Conservation (phyloP, 257 asterid species). For the Solanum sejunctum region DNA sequence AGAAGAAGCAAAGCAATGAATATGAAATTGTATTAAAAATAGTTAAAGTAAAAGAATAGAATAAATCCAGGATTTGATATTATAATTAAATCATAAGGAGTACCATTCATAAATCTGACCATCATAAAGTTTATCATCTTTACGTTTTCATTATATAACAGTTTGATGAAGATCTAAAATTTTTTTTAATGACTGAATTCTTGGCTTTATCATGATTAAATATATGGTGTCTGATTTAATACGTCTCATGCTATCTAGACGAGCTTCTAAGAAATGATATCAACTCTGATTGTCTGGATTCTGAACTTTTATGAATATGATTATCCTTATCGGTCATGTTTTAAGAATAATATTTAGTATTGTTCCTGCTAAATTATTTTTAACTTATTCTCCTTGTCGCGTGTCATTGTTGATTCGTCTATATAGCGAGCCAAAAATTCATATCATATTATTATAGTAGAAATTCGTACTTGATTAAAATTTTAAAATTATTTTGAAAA, state of each 20-base stretch:
- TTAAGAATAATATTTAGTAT: neutral
- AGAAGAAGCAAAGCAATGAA: too few relatives aligned
- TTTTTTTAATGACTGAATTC: neutral
- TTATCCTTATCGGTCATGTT: neutral
- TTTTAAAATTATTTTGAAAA: neutral
- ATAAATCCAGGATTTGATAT: too few relatives aligned
- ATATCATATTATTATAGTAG: neutral
- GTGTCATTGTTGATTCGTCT: neutral
- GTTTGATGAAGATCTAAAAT: neutral
- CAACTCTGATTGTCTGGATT: neutral
- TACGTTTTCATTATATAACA: too few relatives aligned
- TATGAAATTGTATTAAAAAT: too few relatives aligned
- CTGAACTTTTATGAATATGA: neutral
- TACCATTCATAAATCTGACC: neutral
- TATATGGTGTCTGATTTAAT: neutral
- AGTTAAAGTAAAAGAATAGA: too few relatives aligned
- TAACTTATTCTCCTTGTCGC: neutral
- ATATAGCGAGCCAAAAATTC: neutral
- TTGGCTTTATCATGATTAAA: neutral
- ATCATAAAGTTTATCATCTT: neutral
- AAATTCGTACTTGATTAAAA: neutral
- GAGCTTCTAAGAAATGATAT: neutral
- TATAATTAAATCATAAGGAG: neutral
- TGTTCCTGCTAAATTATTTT: neutral
- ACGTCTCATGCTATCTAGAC: neutral